Evolutionary conservation across 208 protist species (phyloP).

Genomic region (Trypanosoma boissoni): DNA sequence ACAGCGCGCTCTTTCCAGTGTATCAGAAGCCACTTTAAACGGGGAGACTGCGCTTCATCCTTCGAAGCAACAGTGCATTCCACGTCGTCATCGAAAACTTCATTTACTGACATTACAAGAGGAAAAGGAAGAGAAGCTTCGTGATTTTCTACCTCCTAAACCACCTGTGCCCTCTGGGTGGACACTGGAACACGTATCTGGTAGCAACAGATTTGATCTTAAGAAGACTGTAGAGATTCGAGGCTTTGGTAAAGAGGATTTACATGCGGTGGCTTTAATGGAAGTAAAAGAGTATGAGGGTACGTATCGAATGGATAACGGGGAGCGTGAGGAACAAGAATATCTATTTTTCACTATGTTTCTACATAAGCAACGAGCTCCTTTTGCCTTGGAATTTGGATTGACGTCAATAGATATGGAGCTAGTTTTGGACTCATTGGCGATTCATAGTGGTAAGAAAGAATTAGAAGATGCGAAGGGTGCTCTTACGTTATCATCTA

Average conservation of each 20-base stretch:
- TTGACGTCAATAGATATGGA: conserved; percentile 89
- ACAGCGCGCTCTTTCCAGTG: conserved; percentile 1
- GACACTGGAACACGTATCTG: conserved; percentile 42
- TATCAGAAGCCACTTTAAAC: not conserved
- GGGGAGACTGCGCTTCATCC: not conserved
- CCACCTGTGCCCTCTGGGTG: conserved; percentile 68
- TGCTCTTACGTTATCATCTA: conserved; percentile 4
- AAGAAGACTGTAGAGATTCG: conserved; percentile 63
- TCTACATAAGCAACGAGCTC: conserved; percentile 55
- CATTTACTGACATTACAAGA: conserved; percentile 50
- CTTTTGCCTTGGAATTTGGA: conserved; percentile 66
- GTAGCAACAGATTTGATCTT: conserved; percentile 74
- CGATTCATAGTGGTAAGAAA: conserved; percentile 55
- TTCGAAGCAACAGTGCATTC: not conserved
- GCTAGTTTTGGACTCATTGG: conserved; percentile 79
- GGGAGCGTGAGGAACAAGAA: conserved; percentile 82
- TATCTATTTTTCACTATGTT: conserved; percentile 84
- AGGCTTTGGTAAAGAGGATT: conserved; percentile 53
- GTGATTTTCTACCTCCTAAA: conserved; percentile 76
- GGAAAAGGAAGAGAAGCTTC: conserved; percentile 64
- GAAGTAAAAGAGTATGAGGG: conserved; percentile 76
- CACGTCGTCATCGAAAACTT: conserved; percentile 32
- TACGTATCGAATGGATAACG: conserved; percentile 86
- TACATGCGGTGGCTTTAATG: conserved; percentile 68
- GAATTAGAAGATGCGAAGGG: conserved; percentile 47